Base-by-base conservation (phyloP, 768 basidiomycete genomes). In the Kwoniella mangroviensis region DNA sequence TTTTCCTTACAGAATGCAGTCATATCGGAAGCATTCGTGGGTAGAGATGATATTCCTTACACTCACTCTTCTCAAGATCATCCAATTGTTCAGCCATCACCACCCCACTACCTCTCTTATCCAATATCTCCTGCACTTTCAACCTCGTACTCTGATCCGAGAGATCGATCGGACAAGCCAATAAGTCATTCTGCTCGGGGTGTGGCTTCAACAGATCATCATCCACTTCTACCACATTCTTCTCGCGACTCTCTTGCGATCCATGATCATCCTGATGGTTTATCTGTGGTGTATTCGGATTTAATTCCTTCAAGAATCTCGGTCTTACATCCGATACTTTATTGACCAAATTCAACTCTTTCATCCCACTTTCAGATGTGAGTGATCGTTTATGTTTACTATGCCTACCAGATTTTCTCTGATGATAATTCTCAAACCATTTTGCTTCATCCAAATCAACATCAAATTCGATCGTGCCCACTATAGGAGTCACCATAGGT, bases 391-490 rank as follows among this genome's bases (percentile, higher is more conserved):
- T 61, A 34, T 71, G 74, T 54, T 63, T 58, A 19, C 54, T 34
- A 17, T 72, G 52, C 3, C 65, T 57, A 11, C 73, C 65, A 60
- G 15, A 60, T 60, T 60, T 42, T 11, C 57, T 55, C 40, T 62
- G 59, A 22, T 89, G 69, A 91, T 92, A 96, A 0, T 88, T 84
- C 19, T 88, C 84, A 75, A 89, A 91, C 93, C 93, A 95, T 34
- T 88, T 86, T 19, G 93, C 93, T 70, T 88, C 87, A 43, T 85
- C 85, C 56, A 87, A 69, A 83, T 95, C 93, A 56, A 95, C 87
- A 82, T 95, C 93, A 80, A 95, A 94, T 83, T 95, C 93, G 34
- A 96, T 87, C 34, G 87, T 89, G 4, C 92, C 94, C 54, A 88
- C 86, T 67, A 95, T 89, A 0, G 91, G 89, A 62, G 68, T 72